Conservation (phyloP, 345 rosid genomes). For the Salix suchowensis region DNA sequence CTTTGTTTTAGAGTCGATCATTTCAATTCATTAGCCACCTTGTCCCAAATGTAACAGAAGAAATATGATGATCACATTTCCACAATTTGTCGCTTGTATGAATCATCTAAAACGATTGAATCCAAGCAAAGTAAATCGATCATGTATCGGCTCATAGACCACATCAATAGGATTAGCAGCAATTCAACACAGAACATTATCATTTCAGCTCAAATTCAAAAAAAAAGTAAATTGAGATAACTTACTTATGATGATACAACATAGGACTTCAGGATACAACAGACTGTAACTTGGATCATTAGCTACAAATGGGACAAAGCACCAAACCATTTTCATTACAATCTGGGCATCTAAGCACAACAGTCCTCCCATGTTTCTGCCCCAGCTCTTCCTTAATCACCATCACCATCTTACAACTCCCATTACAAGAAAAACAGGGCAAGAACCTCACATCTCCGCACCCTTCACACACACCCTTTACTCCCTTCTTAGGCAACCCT, state of each 20-base stretch:
- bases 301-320: constrained; percentile 65
- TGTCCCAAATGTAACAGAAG: no score
- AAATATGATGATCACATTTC: background rate
- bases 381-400: constrained; percentile 23
- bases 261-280: background rate
- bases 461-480: constrained; percentile 40
- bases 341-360: constrained; percentile 50
- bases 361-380: constrained; percentile 23
- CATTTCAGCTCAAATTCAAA: background rate
- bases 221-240: constrained; percentile 7
- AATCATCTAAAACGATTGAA: background rate
- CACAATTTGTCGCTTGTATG: background rate
- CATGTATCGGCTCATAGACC: background rate
- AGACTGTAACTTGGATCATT: background rate
- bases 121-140: background rate
- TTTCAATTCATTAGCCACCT: no score
- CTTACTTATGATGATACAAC: constrained; percentile 2
- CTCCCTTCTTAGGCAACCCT: constrained; percentile 44
- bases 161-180: background rate
- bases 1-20: no score
- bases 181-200: background rate
- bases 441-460: constrained; percentile 81
- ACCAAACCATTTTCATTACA: constrained; percentile 90
- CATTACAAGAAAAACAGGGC: constrained; percentile 64
- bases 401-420: constrained; percentile 71